Percentiles rank a stretch among this genome's conserved stretches.
Conservation (phyloP, 345 rosid genomes). For the Psidium friedrichsthalianum region DNA sequence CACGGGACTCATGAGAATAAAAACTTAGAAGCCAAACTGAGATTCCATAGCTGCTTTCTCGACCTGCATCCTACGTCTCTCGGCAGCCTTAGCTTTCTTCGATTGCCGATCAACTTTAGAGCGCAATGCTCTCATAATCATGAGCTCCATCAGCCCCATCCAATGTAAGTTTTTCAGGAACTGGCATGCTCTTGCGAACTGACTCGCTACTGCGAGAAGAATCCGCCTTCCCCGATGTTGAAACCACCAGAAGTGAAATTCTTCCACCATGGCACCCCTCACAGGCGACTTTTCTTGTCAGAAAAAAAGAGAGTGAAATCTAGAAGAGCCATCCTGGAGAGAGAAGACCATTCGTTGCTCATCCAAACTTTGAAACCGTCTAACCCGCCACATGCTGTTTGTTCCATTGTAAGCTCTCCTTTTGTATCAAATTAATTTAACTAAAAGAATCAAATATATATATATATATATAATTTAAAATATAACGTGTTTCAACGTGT, state of each 20-base stretch:
- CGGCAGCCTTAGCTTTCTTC: slow-evolving; percentile 87
- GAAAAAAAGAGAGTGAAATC: slow-evolving; percentile 6
- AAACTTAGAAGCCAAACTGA: slow-evolving; percentile 40
- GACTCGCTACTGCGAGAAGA: slow-evolving; percentile 29
- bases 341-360: background rate
- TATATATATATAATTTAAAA: too few relatives aligned
- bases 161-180: slow-evolving; percentile 44
- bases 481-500: too few relatives aligned
- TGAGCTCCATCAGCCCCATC: slow-evolving; percentile 65
- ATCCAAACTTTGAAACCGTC: too few relatives aligned
- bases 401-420: too few relatives aligned
- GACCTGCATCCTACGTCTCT: slow-evolving; percentile 70
- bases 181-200: slow-evolving; percentile 69
- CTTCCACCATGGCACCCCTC: slow-evolving; percentile 60
- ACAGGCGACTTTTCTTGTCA: slow-evolving; percentile 41
- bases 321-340: slow-evolving; percentile 10
- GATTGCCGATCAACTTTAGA: slow-evolving; percentile 71
- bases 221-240: slow-evolving; percentile 40
- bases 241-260: slow-evolving; percentile 46
- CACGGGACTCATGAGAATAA: background rate
- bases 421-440: too few relatives aligned
- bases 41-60: slow-evolving; percentile 84
- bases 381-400: too few relatives aligned
- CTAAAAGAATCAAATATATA: too few relatives aligned
- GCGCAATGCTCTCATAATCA: slow-evolving; percentile 54